Evolutionary conservation across 2,329 filamentous ascomycete genomes (phyloP), one percentile per base, ranked within the genome.

Genomic region (Chrysoporthe deuterocubensis): DNA sequence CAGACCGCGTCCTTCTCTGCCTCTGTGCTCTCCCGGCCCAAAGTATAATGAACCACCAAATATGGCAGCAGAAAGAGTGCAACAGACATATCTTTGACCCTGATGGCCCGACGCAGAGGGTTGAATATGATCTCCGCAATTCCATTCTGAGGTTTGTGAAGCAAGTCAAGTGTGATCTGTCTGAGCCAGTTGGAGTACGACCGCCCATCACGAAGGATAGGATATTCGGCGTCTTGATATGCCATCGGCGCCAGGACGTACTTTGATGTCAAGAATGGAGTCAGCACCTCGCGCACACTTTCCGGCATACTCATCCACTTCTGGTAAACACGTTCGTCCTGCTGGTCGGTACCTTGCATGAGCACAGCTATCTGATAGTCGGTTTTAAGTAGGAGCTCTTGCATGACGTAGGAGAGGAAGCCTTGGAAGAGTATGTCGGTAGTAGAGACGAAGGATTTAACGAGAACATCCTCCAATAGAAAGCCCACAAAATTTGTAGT

Each of bases 321-420:
- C 66, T 87, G 83, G 74, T 90, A 92, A 37, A 90, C 85, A 3
- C 86, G 83, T 61, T 85, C 86, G 13, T 84, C 83, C 40, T 89
- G 86, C 26, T 71, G 77, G 7, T 18, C 42, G 0, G 78, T 77
- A 3, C 80, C 79, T 48, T 80, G 77, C 76, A 78, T 78, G 42
- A 76, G 77, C 63, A 82, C 84, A 0, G 85, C 87, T 13, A 85
- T 82, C 68, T 84, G 89, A 74, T 97, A 90, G 40, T 91, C 90
- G 74, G 92, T 93, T 72, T 90, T 89, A 57, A 90, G 89, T 3
- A 98, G 85, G 52, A 98, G 85, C 74, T 97, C 91, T 78, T 99
- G 96, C 89, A 99, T 97, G 1, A 91, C 92, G 78, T 92, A 99
- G 1, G 95, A 95, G 21, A 99, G 84, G 75, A 96, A 97, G 0